These are phyloP conservation scores for Nakaseomyces glabratus DNA, from an alignment of 1,139 yeast species.

Conservation along the genomic window DNA sequence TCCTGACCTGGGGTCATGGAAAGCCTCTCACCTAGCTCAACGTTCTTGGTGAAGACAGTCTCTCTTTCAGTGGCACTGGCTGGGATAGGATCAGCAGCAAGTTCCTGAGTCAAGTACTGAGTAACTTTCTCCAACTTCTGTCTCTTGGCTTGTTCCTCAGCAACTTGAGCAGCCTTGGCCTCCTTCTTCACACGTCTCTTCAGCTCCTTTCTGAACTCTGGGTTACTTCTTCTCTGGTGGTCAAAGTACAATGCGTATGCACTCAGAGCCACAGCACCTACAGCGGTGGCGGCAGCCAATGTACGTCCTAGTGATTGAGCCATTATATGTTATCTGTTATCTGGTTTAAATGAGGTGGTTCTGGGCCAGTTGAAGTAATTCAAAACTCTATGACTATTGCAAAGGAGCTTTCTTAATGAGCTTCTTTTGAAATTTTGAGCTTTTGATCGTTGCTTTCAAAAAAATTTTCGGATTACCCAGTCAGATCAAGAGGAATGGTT, in stretches of 20 bases:
- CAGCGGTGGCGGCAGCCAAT: slow-evolving; percentile 41
- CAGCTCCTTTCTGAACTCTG: slow-evolving; percentile 71
- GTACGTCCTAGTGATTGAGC: slow-evolving; percentile 18
- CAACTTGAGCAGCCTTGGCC: slow-evolving; percentile 47
- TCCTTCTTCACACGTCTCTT: slow-evolving; percentile 55
- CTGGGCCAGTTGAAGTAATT: no score
- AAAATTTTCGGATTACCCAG: no score
- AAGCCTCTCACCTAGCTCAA: slow-evolving; percentile 73
- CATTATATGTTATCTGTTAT: slow-evolving; percentile 15
- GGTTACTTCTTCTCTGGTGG: slow-evolving; percentile 75
- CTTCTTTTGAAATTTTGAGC: no score
- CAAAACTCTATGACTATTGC: no score
- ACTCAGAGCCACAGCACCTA: slow-evolving; percentile 46
- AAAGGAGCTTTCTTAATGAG: no score
- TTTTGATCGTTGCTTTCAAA: no score
- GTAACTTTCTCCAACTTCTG: slow-evolving; percentile 53
- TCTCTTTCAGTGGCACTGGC: slow-evolving; percentile 55
- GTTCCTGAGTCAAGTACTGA: slow-evolving; percentile 52
- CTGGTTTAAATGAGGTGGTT: no score
- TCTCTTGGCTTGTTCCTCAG: slow-evolving; percentile 51
- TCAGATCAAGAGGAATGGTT: no score
- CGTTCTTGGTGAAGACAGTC: slow-evolving; percentile 70
- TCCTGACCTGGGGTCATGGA: slow-evolving; percentile 49
- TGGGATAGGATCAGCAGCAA: slow-evolving; percentile 68
- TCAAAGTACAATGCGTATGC: slow-evolving; percentile 88